Conservation (phyloP, 306 rosid species). For the Prunus mira region DNA sequence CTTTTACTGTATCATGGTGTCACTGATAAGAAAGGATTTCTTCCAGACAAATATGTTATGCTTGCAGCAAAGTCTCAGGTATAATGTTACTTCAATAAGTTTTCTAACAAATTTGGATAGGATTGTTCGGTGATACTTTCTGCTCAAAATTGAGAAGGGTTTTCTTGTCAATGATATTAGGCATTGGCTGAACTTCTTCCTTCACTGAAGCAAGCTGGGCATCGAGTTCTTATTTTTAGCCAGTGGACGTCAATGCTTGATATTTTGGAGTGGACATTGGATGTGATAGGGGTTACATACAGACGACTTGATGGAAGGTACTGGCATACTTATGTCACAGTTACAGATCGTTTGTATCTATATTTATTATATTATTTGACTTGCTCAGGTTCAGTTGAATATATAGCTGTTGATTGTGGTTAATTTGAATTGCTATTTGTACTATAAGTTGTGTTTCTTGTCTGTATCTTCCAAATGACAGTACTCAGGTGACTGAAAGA, state of each 20-base stretch:
- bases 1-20: conserved; percentile 64
- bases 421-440: not conserved
- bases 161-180: conserved; percentile 40
- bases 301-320: conserved; percentile 99
- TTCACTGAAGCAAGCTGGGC: conserved; percentile 66
- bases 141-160: conserved; percentile 25
- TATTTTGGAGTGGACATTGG: conserved; percentile 92
- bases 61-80: conserved; percentile 92
- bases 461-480: conserved; percentile 35
- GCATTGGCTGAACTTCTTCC: conserved; percentile 80
- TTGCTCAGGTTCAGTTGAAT: not conserved
- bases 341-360: not conserved
- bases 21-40: conserved; percentile 71
- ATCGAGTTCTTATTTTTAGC: conserved; percentile 86
- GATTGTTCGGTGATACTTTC: conserved; percentile 8
- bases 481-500: conserved; percentile 89
- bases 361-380: not conserved
- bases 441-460: not conserved
- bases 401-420: not conserved
- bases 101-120: conserved; percentile 8
- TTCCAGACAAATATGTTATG: conserved; percentile 67
- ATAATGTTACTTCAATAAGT: conserved; percentile 23
- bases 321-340: not conserved
- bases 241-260: conserved; percentile 99
- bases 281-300: conserved; percentile 86